phyloP scores from a whole-genome alignment of 208 protist genomes.

The Blastocrithidia nonstop region DNA sequence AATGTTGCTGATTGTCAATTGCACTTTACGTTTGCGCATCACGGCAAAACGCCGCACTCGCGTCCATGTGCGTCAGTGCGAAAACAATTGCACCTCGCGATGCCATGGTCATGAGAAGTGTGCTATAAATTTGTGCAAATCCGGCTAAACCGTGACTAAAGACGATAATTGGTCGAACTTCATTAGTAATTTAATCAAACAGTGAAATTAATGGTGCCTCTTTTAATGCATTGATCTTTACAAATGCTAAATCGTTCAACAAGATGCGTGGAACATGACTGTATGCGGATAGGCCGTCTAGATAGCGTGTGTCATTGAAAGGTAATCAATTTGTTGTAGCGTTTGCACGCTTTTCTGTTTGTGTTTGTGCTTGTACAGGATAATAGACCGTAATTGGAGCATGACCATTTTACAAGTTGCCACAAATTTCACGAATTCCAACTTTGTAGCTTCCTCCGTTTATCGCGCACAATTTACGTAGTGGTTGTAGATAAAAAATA shows the following conservation, averaged over 20 bases:
- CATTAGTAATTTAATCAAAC: slow-evolving; percentile 8
- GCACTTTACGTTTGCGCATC: too few relatives aligned
- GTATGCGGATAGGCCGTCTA: slow-evolving; percentile 37
- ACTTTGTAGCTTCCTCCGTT: slow-evolving; percentile 35
- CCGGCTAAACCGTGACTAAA: slow-evolving; percentile 73
- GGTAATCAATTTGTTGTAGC: slow-evolving; percentile 42
- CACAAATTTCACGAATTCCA: slow-evolving; percentile 17
- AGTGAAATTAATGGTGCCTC: slow-evolving; percentile 18
- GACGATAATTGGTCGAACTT: slow-evolving; percentile 29
- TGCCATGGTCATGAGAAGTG: slow-evolving; percentile 48
- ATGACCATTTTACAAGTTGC: slow-evolving; percentile 6
- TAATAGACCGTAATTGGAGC: slow-evolving; percentile 60
- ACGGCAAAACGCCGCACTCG: slow-evolving; percentile 59
- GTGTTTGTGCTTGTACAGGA: slow-evolving; percentile 20
- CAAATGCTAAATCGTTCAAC: slow-evolving; percentile 26
- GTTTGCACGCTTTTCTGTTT: background rate
- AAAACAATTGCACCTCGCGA: slow-evolving; percentile 57
- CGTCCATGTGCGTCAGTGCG: slow-evolving; percentile 56
- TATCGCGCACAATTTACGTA: slow-evolving; percentile 23
- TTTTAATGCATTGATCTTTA: slow-evolving; percentile 7
- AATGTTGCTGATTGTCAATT: too few relatives aligned
- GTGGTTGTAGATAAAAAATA: slow-evolving; percentile 22
- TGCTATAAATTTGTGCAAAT: slow-evolving; percentile 45
- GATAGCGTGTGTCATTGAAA: slow-evolving; percentile 35
- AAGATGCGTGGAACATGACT: slow-evolving; percentile 28